These are phyloP conservation scores for Umbelopsis sp. DNA, from an alignment of 371 early-diverging fungal genomes.

Conservation along the genomic window DNA sequence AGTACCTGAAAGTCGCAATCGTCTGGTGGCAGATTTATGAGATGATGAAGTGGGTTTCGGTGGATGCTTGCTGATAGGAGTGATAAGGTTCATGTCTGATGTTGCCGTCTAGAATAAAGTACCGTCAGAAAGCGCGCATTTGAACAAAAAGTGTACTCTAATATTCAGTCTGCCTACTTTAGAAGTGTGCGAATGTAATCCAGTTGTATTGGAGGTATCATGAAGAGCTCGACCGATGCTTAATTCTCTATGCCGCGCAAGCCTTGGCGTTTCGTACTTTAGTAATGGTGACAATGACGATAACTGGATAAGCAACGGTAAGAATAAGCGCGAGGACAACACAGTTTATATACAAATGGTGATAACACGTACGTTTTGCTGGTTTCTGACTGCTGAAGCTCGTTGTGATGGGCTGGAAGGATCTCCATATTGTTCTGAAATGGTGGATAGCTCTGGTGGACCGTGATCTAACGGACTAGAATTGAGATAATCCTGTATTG, in stretches of 20 bases:
- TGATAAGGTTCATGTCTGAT: background rate
- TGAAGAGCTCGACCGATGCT: background rate
- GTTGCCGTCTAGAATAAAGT: background rate
- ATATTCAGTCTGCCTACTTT: background rate
- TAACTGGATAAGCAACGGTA: background rate
- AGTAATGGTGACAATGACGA: background rate
- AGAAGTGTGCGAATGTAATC: background rate
- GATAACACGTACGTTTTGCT: background rate
- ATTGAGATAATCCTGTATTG: slow-evolving; percentile 3
- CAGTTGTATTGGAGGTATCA: slow-evolving; percentile 13
- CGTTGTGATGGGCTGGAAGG: slow-evolving; percentile 12
- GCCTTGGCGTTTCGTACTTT: slow-evolving; percentile 5
- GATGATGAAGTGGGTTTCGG: slow-evolving; percentile 8
- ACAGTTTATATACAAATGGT: background rate
- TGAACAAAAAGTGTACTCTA: background rate
- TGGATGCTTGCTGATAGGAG: background rate
- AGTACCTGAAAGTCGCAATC: background rate
- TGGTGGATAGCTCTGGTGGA: slow-evolving; percentile 14
- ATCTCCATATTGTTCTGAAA: slow-evolving; percentile 6
- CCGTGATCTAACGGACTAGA: slow-evolving; percentile 11
- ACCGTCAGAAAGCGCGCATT: background rate
- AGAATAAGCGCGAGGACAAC: background rate
- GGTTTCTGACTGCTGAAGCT: background rate
- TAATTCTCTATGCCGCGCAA: slow-evolving; percentile 5
- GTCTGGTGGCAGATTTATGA: slow-evolving; percentile 3